Percentiles rank a stretch among this genome's conserved stretches.
phyloP scores from a whole-genome alignment of 1,284 basidiomycete species.

The Exobasidium cylindrosporum region DNA sequence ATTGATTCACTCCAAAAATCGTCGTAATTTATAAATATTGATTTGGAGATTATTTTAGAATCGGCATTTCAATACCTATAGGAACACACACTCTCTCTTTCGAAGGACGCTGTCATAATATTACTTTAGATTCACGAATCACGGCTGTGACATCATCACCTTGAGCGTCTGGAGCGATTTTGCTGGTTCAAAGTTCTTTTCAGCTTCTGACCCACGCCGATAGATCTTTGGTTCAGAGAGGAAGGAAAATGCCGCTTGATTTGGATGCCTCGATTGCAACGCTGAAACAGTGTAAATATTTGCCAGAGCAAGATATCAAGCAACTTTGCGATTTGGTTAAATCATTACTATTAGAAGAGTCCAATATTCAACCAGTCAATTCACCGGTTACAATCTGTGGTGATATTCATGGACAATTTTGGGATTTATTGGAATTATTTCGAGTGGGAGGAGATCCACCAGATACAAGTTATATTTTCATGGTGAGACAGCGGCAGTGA shows the following conservation, averaged over 20 bases:
- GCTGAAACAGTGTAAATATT: conserved; percentile 76
- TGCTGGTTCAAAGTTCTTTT: too few relatives aligned
- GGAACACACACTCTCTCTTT: too few relatives aligned
- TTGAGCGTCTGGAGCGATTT: too few relatives aligned
- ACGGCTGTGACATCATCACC: too few relatives aligned
- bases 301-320: conserved; percentile 85
- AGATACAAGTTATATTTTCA: conserved; percentile 92
- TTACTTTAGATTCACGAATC: too few relatives aligned
- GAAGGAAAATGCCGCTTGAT: conserved; percentile 6
- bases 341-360: conserved; percentile 83
- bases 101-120: too few relatives aligned
- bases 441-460: conserved; percentile 83
- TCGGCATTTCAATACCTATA: too few relatives aligned
- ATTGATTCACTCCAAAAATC: too few relatives aligned
- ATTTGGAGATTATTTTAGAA: too few relatives aligned
- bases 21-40: too few relatives aligned
- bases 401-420: conserved; percentile 93
- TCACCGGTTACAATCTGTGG: conserved; percentile 89
- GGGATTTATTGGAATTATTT: conserved; percentile 87
- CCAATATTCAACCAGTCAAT: conserved; percentile 84
- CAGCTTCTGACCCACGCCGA: too few relatives aligned
- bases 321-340: conserved; percentile 79
- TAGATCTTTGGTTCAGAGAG: too few relatives aligned
- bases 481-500: conserved; percentile 63
- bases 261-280: conserved; percentile 58